These are phyloP conservation scores for Saccharomycopsis schoenii DNA, from an alignment of 805 yeast genomes.

Conservation along the genomic window DNA sequence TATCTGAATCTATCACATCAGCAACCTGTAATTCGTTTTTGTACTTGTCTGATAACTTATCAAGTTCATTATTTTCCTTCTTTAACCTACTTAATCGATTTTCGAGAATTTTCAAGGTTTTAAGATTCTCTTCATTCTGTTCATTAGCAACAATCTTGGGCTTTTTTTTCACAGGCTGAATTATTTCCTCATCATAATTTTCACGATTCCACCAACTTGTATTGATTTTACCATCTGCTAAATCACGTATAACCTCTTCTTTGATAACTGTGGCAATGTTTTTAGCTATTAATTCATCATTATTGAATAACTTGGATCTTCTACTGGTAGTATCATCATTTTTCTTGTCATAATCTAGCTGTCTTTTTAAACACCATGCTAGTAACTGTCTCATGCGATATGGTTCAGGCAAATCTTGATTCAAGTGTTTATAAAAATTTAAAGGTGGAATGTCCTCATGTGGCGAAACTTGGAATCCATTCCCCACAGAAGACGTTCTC, in stretches of 20 bases:
- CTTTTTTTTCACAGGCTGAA: slow-evolving; percentile 17
- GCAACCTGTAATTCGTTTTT: neutral
- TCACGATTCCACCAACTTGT: slow-evolving; percentile 59
- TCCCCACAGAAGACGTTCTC: slow-evolving; percentile 64
- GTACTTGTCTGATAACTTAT: slow-evolving; percentile 12
- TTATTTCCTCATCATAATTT: slow-evolving; percentile 23
- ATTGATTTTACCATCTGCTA: slow-evolving; percentile 47
- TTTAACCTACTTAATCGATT: slow-evolving; percentile 34
- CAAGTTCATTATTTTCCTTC: slow-evolving; percentile 42
- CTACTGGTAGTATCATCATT: slow-evolving; percentile 20
- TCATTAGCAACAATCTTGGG: slow-evolving; percentile 41
- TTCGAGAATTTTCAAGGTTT: slow-evolving; percentile 37
- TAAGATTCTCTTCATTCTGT: slow-evolving; percentile 43
- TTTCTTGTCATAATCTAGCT: slow-evolving; percentile 25
- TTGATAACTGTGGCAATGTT: slow-evolving; percentile 54
- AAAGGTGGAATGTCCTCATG: slow-evolving; percentile 47
- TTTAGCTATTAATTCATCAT: slow-evolving; percentile 31
- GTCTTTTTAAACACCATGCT: slow-evolving; percentile 56
- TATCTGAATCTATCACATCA: neutral
- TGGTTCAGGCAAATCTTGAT: slow-evolving; percentile 56
- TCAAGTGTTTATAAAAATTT: slow-evolving; percentile 55
- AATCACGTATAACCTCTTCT: slow-evolving; percentile 50
- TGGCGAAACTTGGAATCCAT: slow-evolving; percentile 59
- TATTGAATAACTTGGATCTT: slow-evolving; percentile 13
- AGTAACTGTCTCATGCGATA: slow-evolving; percentile 61